A percentile compares a stretch with the other conserved stretches of the same genome.
phyloP scores from a whole-genome alignment of 345 rosid genomes.

The Cardamine resedifolia region DNA sequence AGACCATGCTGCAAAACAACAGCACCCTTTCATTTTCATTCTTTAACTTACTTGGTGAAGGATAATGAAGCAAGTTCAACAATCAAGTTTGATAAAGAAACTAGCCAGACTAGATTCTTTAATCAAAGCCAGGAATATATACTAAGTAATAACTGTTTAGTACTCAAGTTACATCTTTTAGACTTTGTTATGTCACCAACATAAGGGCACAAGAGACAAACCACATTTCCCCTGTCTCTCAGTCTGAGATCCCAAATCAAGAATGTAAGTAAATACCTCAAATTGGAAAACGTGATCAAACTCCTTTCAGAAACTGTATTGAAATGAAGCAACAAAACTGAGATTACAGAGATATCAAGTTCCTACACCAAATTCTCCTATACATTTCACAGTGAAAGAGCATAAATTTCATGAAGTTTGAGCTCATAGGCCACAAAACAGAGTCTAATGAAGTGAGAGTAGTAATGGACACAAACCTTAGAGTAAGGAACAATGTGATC shows the following conservation, averaged over 20 bases:
- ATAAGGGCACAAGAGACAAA: neutral
- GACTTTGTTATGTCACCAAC: neutral
- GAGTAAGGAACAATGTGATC: slow-evolving; percentile 94
- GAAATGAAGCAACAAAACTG: neutral
- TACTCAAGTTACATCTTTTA: neutral
- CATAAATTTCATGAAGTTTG: neutral
- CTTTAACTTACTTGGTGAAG: neutral
- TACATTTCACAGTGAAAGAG: neutral
- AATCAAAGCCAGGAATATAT: neutral
- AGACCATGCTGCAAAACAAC: neutral
- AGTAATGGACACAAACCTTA: slow-evolving; percentile 52
- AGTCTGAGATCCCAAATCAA: neutral
- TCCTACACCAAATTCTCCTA: too few relatives aligned
- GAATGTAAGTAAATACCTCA: neutral
- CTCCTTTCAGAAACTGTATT: neutral
- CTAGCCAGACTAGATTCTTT: neutral
- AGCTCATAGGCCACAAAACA: neutral
- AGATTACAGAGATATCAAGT: neutral
- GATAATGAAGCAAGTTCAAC: neutral
- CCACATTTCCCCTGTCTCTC: neutral
- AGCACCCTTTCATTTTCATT: neutral
- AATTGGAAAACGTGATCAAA: neutral
- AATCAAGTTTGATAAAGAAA: neutral
- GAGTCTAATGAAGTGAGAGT: slow-evolving; percentile 1
- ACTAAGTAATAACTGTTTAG: too few relatives aligned